phyloP scores from a whole-genome alignment of 345 rosid genomes.

The Anacardium occidentale region DNA sequence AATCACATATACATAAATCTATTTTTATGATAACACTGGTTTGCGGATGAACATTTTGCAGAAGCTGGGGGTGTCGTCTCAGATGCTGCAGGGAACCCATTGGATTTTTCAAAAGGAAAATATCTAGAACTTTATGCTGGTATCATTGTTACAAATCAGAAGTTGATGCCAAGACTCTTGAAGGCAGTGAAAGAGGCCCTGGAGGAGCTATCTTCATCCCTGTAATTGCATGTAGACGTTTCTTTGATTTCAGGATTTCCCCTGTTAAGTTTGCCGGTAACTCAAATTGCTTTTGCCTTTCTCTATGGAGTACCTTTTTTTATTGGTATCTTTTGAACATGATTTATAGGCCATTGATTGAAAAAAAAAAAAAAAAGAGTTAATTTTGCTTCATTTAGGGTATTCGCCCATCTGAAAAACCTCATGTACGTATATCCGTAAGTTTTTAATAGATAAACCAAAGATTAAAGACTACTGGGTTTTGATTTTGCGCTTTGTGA shows the following conservation, averaged over 20 bases:
- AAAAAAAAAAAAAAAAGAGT: too few relatives aligned
- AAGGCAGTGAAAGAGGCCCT: slow-evolving; percentile 77
- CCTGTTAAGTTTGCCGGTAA: neutral
- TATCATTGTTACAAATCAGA: slow-evolving; percentile 74
- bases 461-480: too few relatives aligned
- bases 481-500: too few relatives aligned
- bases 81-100: slow-evolving; percentile 71
- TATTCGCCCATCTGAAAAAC: too few relatives aligned
- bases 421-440: too few relatives aligned
- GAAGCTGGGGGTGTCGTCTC: slow-evolving; percentile 83
- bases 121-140: slow-evolving; percentile 70
- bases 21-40: neutral
- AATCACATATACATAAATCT: neutral
- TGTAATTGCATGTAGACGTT: slow-evolving; percentile 33
- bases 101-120: slow-evolving; percentile 83
- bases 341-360: too few relatives aligned
- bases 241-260: neutral
- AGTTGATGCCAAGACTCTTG: slow-evolving; percentile 74
- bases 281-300: too few relatives aligned
- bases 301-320: too few relatives aligned
- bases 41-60: slow-evolving; percentile 35
- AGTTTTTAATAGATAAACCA: too few relatives aligned
- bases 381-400: too few relatives aligned
- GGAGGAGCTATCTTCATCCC: slow-evolving; percentile 58
- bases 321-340: too few relatives aligned